A percentile compares a stretch with the other conserved stretches of the same genome.
Conservation (phyloP, 805 yeast genomes). For the Candida sphagnicola region DNA sequence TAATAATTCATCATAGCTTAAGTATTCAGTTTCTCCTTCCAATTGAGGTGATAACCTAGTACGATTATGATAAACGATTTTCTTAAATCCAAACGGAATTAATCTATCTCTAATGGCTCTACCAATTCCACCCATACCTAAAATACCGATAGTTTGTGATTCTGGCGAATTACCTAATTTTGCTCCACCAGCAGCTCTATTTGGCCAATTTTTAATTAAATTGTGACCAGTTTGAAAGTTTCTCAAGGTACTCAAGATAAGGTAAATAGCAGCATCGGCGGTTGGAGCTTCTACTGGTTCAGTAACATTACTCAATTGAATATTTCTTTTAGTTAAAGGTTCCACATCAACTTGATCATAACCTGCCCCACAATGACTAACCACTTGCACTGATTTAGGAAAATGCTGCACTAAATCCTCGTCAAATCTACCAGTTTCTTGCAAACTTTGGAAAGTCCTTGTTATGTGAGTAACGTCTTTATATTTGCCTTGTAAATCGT, state of each 20-base stretch:
- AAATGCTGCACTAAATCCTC: conserved; percentile 52
- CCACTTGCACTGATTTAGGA: conserved; percentile 49
- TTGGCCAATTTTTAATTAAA: conserved; percentile 28
- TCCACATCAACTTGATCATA: conserved; percentile 67
- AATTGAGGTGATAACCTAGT: conserved; percentile 52
- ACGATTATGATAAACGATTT: conserved; percentile 72
- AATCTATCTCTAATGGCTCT: conserved; percentile 71
- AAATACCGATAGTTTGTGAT: conserved; percentile 72
- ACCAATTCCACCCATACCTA: conserved; percentile 91
- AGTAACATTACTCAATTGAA: conserved; percentile 69
- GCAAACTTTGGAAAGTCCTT: conserved; percentile 52
- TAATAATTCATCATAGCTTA: conserved; percentile 64
- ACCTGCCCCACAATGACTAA: conserved; percentile 71
- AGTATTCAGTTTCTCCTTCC: conserved; percentile 70
- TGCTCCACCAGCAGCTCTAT: conserved; percentile 53
- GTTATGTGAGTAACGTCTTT: conserved; percentile 38
- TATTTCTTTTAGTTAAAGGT: conserved; percentile 46
- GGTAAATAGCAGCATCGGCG: conserved; percentile 65
- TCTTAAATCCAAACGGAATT: conserved; percentile 70
- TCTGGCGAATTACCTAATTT: conserved; percentile 71
- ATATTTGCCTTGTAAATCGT: conserved; percentile 43
- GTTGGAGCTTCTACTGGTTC: conserved; percentile 65
- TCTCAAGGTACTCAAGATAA: conserved; percentile 61
- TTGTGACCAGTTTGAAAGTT: conserved; percentile 62
- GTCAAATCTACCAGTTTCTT: conserved; percentile 61